Evolutionary conservation across 805 yeast genomes (phyloP).

Genomic region (Candida khao-thaluensis): DNA sequence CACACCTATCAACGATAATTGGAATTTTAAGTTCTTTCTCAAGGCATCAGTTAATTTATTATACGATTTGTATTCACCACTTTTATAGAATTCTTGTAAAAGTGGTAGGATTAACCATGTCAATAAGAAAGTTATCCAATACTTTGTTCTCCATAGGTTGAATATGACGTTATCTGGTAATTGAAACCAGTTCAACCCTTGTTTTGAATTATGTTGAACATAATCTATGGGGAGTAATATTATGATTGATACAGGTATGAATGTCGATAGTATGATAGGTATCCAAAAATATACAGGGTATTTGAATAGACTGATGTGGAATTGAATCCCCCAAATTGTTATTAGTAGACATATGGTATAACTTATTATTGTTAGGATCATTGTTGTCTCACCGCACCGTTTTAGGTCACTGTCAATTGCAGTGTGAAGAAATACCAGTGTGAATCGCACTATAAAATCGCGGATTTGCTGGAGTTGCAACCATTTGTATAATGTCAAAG

Average conservation of each 20-base stretch:
- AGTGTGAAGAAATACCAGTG: too few species aligned
- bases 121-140: constrained; percentile 77
- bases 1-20: constrained; percentile 51
- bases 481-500: constrained; percentile 17
- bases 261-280: constrained; percentile 58
- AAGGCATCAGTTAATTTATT: constrained; percentile 56
- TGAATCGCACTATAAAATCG: too few species aligned
- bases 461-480: constrained; percentile 7
- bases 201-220: constrained; percentile 48
- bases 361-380: constrained; percentile 31
- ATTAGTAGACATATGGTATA: constrained; percentile 27
- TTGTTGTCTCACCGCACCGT: constrained; percentile 9
- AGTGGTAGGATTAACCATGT: constrained; percentile 79
- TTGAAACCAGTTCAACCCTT: constrained; percentile 40
- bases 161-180: constrained; percentile 47
- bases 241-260: constrained; percentile 72
- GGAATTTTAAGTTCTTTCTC: constrained; percentile 56
- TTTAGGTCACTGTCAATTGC: too few species aligned
- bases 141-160: constrained; percentile 68
- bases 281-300: constrained; percentile 43
- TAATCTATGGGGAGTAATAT: constrained; percentile 75
- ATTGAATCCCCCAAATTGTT: constrained; percentile 28
- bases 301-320: constrained; percentile 34
- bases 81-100: constrained; percentile 67
- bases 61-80: constrained; percentile 58